phyloP scores from a whole-genome alignment of 2,329 filamentous ascomycete species.

The Fusarium nygamai region DNA sequence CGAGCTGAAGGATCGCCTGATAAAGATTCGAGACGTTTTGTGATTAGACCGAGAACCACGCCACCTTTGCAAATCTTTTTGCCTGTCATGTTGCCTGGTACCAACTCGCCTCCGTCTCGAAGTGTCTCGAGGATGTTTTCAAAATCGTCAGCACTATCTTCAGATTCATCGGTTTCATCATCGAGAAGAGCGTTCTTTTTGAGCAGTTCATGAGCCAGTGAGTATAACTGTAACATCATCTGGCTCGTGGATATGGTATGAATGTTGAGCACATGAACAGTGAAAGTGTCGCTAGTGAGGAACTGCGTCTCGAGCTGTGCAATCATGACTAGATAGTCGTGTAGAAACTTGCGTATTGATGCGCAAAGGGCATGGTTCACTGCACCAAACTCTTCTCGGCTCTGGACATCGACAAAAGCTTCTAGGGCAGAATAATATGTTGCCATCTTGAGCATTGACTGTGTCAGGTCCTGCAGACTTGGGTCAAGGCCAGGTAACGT shows the following conservation, averaged over 20 bases:
- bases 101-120: constrained; percentile 84
- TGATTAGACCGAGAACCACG: constrained; percentile 88
- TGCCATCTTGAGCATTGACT: constrained; percentile 91
- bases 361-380: constrained; percentile 97
- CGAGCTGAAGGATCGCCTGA: constrained; percentile 92
- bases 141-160: constrained; percentile 82
- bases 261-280: constrained; percentile 90
- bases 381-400: constrained; percentile 88
- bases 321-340: constrained; percentile 92
- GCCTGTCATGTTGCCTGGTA: constrained; percentile 79
- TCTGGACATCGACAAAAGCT: constrained; percentile 93
- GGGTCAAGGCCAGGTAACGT: constrained; percentile 88
- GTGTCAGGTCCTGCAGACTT: constrained; percentile 86
- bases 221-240: constrained; percentile 91
- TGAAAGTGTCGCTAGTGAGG: constrained; percentile 88
- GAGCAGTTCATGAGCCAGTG: constrained; percentile 85
- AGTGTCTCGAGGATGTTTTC: constrained; percentile 94
- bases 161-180: constrained; percentile 77
- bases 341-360: constrained; percentile 89
- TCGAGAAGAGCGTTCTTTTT: constrained; percentile 89
- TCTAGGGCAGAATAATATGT: constrained; percentile 93
- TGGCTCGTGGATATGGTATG: constrained; percentile 91
- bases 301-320: constrained; percentile 95
- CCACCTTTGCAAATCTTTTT: constrained; percentile 98
- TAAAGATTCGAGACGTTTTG: constrained; percentile 85